Evolutionary conservation across 2,329 filamentous ascomycete genomes (phyloP).

Genomic region (Colletotrichum lindemuthianum): DNA sequence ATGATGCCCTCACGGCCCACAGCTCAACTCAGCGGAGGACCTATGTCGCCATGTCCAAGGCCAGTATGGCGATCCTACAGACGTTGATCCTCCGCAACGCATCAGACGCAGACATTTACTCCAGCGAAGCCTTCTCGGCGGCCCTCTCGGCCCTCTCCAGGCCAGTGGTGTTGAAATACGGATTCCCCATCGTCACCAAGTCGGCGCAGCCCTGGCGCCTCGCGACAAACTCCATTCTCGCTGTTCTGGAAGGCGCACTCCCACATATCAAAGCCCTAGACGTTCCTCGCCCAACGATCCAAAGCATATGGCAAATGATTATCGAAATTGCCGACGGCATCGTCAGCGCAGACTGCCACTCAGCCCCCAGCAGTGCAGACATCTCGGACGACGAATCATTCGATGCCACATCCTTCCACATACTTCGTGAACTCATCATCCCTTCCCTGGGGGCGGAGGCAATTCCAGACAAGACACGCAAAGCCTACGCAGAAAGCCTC

Average conservation of each 20-base stretch:
- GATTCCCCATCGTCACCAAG: slow-evolving; percentile 77
- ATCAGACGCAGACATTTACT: slow-evolving; percentile 73
- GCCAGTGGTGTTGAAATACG: slow-evolving; percentile 83
- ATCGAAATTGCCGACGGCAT: slow-evolving; percentile 75
- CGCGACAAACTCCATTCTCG: slow-evolving; percentile 76
- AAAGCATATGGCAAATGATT: slow-evolving; percentile 76
- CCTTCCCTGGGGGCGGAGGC: slow-evolving; percentile 73
- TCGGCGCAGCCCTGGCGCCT: slow-evolving; percentile 80
- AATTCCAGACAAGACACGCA: slow-evolving; percentile 74
- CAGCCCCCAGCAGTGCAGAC: slow-evolving; percentile 54
- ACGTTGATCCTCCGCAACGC: slow-evolving; percentile 68
- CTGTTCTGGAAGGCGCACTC: slow-evolving; percentile 74
- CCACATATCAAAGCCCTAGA: slow-evolving; percentile 63
- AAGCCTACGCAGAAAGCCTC: slow-evolving; percentile 77
- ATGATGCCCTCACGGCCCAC: slow-evolving; percentile 44
- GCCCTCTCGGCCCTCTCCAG: slow-evolving; percentile 74
- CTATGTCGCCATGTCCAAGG: slow-evolving; percentile 89
- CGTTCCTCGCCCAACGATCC: slow-evolving; percentile 57
- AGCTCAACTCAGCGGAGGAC: slow-evolving; percentile 68
- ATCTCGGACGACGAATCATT: slow-evolving; percentile 79
- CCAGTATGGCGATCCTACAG: slow-evolving; percentile 77
- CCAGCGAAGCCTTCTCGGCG: slow-evolving; percentile 71
- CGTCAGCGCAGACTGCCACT: slow-evolving; percentile 69
- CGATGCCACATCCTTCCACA: slow-evolving; percentile 79
- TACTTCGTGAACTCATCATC: slow-evolving; percentile 77